Conservation (phyloP, 495 filamentous ascomycete species). For the Xylaria longipes region DNA sequence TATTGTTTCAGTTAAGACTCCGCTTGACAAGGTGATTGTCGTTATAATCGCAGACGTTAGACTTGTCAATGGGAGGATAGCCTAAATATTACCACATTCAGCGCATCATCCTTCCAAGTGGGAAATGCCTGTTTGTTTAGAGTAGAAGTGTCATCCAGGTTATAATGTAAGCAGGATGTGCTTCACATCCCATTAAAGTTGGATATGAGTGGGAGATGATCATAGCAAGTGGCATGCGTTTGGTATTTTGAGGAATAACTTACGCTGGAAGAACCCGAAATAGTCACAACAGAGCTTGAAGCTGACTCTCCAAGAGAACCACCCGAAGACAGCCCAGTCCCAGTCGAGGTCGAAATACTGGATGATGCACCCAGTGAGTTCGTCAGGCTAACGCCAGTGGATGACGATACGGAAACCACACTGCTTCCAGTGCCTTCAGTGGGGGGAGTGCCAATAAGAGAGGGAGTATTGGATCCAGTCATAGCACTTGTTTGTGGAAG, state of each 20-base stretch:
- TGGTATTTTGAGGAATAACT: slow-evolving; percentile 4
- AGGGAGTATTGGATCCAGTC: neutral
- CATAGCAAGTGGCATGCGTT: neutral
- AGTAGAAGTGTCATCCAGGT: neutral
- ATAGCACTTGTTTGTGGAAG: neutral
- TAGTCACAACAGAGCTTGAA: neutral
- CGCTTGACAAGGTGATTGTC: neutral
- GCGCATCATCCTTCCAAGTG: neutral
- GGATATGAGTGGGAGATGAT: neutral
- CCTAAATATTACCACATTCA: slow-evolving; percentile 5
- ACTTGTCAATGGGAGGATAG: neutral
- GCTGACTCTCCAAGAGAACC: neutral
- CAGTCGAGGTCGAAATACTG: neutral
- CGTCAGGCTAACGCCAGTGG: slow-evolving; percentile 4
- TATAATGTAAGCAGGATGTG: neutral
- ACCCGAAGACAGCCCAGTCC: neutral
- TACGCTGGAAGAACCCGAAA: slow-evolving; percentile 5
- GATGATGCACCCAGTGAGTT: neutral
- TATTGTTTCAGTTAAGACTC: neutral
- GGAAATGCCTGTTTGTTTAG: neutral
- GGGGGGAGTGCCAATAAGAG: neutral
- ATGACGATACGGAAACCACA: neutral
- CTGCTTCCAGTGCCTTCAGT: slow-evolving; percentile 8
- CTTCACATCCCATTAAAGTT: neutral
- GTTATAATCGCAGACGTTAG: neutral